Evolutionary conservation across 352 stramenopile species (phyloP).

Genomic region (Phytopythium vexans): DNA sequence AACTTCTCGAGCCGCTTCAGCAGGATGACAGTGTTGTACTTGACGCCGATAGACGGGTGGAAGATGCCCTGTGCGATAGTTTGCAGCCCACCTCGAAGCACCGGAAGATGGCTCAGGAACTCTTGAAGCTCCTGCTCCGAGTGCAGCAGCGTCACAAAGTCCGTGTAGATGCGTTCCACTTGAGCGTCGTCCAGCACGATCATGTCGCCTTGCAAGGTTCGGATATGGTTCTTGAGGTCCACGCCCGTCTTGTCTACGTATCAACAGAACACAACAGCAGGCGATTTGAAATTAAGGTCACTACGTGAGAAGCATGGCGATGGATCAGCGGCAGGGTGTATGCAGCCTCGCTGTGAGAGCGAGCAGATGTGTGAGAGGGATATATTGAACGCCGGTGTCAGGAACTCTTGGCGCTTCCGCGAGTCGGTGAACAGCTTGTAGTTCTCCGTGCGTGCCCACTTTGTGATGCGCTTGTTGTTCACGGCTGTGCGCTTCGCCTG

Average conservation of each 20-base stretch:
- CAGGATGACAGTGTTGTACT: constrained; percentile 86
- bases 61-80: constrained; percentile 85
- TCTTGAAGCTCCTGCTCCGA: constrained; percentile 79
- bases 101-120: constrained; percentile 79
- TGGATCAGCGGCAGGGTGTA: not conserved
- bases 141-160: constrained; percentile 73
- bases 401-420: constrained; percentile 34
- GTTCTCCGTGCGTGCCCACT: constrained; percentile 83
- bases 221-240: constrained; percentile 80
- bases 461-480: constrained; percentile 88
- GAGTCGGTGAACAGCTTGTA: constrained; percentile 80
- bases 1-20: constrained; percentile 85
- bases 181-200: constrained; percentile 73
- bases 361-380: constrained; percentile 49
- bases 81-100: constrained; percentile 73
- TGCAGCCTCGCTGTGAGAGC: constrained; percentile 28
- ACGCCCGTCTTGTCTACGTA: constrained; percentile 78
- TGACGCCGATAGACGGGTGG: constrained; percentile 83
- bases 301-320: constrained; percentile 43
- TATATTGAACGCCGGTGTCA: constrained; percentile 85
- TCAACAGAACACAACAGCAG: constrained; percentile 28
- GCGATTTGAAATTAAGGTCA: constrained; percentile 14
- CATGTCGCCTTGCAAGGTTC: constrained; percentile 70
- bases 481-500: constrained; percentile 67
- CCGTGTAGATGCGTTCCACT: constrained; percentile 79